Evolutionary conservation across 768 basidiomycete genomes (phyloP).

Genomic region (Tephrocybe sp.): DNA sequence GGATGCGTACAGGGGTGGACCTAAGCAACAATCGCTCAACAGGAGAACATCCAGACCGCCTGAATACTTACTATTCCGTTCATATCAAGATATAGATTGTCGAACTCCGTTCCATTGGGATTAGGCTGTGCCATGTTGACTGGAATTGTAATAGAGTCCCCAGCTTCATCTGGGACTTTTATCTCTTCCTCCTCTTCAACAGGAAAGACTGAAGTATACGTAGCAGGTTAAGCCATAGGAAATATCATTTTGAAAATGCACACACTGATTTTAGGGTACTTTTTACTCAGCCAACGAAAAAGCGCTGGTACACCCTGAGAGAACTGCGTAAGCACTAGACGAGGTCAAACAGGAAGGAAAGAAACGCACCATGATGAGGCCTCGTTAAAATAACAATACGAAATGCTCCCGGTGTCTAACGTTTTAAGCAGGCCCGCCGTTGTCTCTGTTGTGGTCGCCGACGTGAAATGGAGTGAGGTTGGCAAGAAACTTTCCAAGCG

Average conservation of each 20-base stretch:
- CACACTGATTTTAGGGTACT: conserved; percentile 95
- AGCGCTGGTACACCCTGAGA: conserved; percentile 92
- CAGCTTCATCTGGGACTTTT: conserved; percentile 64
- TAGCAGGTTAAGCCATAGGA: neutral
- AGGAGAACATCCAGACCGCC: neutral
- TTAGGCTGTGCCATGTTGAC: conserved; percentile 79
- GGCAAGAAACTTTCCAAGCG: conserved; percentile 6
- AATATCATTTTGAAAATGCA: conserved; percentile 1
- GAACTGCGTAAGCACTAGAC: conserved; percentile 2
- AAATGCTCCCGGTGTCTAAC: neutral
- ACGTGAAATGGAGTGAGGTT: neutral
- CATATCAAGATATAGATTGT: conserved; percentile 98
- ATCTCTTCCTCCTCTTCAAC: conserved; percentile 85
- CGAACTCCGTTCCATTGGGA: conserved; percentile 95
- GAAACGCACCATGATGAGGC: conserved; percentile 4
- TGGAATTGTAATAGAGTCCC: conserved; percentile 66
- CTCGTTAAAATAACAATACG: conserved; percentile 5
- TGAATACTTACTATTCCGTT: conserved; percentile 83
- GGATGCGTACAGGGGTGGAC: conserved; percentile 99
- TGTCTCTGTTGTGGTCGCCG: conserved; percentile 5
- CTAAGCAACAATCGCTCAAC: conserved; percentile 31
- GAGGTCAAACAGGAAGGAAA: neutral
- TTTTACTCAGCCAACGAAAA: conserved; percentile 98
- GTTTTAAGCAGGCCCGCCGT: neutral
- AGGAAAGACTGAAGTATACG: conserved; percentile 49